These are phyloP conservation scores for Fusarium falciforme DNA, from an alignment of 2,329 filamentous ascomycete genomes.

Conservation along the genomic window DNA sequence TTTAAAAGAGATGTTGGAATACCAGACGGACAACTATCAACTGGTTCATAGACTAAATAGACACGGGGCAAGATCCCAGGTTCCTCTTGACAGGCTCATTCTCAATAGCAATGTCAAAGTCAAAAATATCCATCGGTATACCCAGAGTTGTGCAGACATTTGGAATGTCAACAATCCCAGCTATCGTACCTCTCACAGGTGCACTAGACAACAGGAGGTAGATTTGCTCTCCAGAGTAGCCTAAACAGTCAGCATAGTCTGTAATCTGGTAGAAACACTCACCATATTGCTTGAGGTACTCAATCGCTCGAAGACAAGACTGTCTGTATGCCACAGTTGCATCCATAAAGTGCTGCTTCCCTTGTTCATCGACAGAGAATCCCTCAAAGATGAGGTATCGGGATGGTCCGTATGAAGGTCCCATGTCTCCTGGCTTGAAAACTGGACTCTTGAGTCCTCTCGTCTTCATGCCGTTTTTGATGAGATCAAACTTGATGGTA, in stretches of 20 bases:
- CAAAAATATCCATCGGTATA: conserved; percentile 92
- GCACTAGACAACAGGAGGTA: conserved; percentile 89
- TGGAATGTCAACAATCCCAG: conserved; percentile 90
- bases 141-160: conserved; percentile 92
- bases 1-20: conserved; percentile 39
- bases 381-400: conserved; percentile 65
- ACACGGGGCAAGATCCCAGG: conserved; percentile 43
- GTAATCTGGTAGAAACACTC: not conserved
- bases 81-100: conserved; percentile 52
- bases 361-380: conserved; percentile 88
- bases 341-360: conserved; percentile 91
- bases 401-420: conserved; percentile 25
- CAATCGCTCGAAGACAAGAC: conserved; percentile 70
- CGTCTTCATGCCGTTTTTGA: conserved; percentile 82
- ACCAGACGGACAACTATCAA: not conserved
- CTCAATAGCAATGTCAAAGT: conserved; percentile 87
- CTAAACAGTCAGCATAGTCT: not conserved
- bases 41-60: not conserved
- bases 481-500: conserved; percentile 88
- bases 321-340: conserved; percentile 88
- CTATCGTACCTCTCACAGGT: conserved; percentile 87
- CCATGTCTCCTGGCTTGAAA: conserved; percentile 78
- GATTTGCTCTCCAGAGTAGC: conserved; percentile 77
- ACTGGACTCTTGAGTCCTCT: conserved; percentile 86
- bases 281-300: conserved; percentile 52